These are phyloP conservation scores for Rhodotorula kratochvilovae DNA, from an alignment of 768 basidiomycete species.

Conservation along the genomic window DNA sequence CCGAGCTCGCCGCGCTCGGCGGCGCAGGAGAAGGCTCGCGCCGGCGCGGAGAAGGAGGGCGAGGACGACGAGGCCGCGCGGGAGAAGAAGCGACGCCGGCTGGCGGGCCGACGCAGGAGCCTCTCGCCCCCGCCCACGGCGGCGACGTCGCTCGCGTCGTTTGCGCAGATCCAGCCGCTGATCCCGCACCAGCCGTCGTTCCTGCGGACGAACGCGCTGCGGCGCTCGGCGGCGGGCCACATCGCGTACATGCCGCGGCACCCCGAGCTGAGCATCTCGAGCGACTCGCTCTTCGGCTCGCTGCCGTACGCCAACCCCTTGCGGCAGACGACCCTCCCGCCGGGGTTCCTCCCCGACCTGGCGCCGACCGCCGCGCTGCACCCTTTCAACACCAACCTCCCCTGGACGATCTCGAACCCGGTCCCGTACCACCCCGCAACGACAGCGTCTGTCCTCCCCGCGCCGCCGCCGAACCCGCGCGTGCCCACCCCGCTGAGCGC, in stretches of 20 bases:
- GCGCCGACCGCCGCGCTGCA: slow-evolving; percentile 9
- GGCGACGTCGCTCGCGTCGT: slow-evolving; percentile 11
- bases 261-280: slow-evolving; percentile 30
- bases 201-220: slow-evolving; percentile 17
- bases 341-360: slow-evolving; percentile 32
- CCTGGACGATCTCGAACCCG: slow-evolving; percentile 30
- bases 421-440: slow-evolving; percentile 25
- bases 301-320: slow-evolving; percentile 23
- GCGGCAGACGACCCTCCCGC: slow-evolving; percentile 24
- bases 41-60: background rate
- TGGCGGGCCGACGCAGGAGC: slow-evolving; percentile 1
- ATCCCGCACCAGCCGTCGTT: slow-evolving; percentile 11
- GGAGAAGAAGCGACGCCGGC: background rate
- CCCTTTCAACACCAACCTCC: slow-evolving; percentile 34
- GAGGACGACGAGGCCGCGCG: background rate
- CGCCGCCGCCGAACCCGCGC: slow-evolving; percentile 21
- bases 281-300: slow-evolving; percentile 33
- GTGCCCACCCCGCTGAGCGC: slow-evolving; percentile 11
- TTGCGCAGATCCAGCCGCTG: slow-evolving; percentile 10
- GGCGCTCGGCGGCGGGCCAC: slow-evolving; percentile 18
- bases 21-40: background rate
- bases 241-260: slow-evolving; percentile 24
- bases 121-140: slow-evolving; percentile 28
- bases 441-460: slow-evolving; percentile 3
- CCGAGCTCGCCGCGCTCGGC: slow-evolving; percentile 7